These are phyloP conservation scores for Hypoxylon cercidicola DNA, from an alignment of 495 filamentous ascomycete species.

Conservation along the genomic window DNA sequence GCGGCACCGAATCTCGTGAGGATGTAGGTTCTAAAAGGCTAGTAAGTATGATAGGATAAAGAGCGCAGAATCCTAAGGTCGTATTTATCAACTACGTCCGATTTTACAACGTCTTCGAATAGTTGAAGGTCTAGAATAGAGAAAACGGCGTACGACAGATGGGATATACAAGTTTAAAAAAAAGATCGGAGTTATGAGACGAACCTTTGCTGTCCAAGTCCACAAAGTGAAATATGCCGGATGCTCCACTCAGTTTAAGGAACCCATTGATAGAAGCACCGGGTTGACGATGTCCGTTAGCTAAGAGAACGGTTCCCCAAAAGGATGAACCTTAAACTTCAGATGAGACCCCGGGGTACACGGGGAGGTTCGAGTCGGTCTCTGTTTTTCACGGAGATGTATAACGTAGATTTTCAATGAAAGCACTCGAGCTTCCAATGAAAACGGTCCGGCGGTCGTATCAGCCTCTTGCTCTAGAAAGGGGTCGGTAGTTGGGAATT, in stretches of 20 bases:
- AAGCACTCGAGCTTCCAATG: too few relatives aligned
- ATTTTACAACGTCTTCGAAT: neutral
- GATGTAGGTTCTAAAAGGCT: slow-evolving; percentile 1
- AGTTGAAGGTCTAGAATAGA: too few relatives aligned
- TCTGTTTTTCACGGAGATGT: too few relatives aligned
- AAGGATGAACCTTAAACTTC: too few relatives aligned
- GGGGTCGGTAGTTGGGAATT: too few relatives aligned
- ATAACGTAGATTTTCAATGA: too few relatives aligned
- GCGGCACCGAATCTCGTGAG: neutral
- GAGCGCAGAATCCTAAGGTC: neutral
- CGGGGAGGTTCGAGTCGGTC: too few relatives aligned
- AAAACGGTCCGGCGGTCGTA: too few relatives aligned
- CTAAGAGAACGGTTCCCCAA: too few relatives aligned
- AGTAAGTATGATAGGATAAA: neutral
- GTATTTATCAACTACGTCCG: neutral
- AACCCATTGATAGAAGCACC: neutral
- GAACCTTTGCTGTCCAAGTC: neutral
- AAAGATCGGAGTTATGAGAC: neutral
- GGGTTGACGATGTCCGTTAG: too few relatives aligned
- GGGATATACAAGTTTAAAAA: neutral
- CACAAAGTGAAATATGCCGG: neutral
- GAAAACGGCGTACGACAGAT: neutral
- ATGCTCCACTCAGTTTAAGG: neutral
- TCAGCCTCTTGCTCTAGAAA: too few relatives aligned
- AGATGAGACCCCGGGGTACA: too few relatives aligned